Percentiles rank a stretch among this genome's conserved stretches.
Evolutionary conservation across 1,139 yeast genomes (phyloP).

Genomic region (Nakaseomyces nivariensis): DNA sequence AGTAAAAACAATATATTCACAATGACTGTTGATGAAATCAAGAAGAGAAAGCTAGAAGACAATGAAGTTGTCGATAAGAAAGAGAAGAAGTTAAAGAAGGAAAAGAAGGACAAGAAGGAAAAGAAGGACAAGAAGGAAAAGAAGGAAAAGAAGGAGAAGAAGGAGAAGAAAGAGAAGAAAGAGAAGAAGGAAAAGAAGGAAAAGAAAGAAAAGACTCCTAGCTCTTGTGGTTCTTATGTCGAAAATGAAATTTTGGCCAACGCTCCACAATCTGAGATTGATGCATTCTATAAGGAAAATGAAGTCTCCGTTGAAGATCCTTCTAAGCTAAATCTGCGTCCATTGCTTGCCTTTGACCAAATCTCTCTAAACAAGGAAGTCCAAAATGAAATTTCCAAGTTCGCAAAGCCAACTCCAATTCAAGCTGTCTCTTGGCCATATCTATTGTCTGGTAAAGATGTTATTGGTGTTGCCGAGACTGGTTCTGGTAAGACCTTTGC

Average conservation of each 20-base stretch:
- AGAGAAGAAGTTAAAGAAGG: conserved; percentile 31
- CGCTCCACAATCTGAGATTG: conserved; percentile 47
- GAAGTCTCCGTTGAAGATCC: conserved; percentile 79
- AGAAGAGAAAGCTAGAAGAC: conserved; percentile 28
- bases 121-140: conserved; percentile 33
- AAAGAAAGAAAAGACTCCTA: background rate
- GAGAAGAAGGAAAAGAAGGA: conserved; percentile 14
- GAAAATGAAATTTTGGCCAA: conserved; percentile 25
- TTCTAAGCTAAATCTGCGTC: conserved; percentile 41
- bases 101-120: conserved; percentile 34
- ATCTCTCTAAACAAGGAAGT: conserved; percentile 49
- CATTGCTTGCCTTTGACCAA: conserved; percentile 61
- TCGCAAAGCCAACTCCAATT: conserved; percentile 89
- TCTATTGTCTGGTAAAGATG: conserved; percentile 69
- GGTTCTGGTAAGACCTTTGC: conserved; percentile 98
- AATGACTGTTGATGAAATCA: conserved; percentile 39
- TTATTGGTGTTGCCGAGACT: conserved; percentile 96
- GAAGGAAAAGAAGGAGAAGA: conserved; percentile 27
- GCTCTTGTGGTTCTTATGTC: conserved; percentile 11
- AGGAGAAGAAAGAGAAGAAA: conserved; percentile 17
- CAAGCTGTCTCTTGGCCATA: conserved; percentile 98
- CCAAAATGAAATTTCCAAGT: conserved; percentile 48
- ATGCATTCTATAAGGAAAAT: conserved; percentile 54
- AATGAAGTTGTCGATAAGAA: conserved; percentile 23
- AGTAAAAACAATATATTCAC: conserved; percentile 8